Percentiles rank a stretch among this genome's conserved stretches.
phyloP scores from a whole-genome alignment of 805 yeast genomes.

The Schwanniomyces vanrijiae region DNA sequence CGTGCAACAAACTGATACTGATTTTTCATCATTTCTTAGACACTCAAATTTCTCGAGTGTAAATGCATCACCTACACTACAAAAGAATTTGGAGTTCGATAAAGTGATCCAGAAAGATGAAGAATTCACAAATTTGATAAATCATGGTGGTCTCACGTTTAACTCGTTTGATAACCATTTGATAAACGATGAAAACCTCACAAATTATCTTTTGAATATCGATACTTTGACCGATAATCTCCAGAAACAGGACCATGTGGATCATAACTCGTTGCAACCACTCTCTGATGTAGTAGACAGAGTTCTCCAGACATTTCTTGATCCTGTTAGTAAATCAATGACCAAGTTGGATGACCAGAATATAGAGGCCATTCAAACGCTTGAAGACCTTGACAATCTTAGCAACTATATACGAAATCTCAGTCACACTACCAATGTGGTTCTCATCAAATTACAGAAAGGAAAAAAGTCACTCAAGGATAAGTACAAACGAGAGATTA shows the following conservation, averaged over 20 bases:
- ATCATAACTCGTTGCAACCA: constrained; percentile 4
- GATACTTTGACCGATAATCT: constrained; percentile 21
- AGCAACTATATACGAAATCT: constrained; percentile 16
- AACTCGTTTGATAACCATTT: constrained; percentile 8
- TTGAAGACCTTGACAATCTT: constrained; percentile 16
- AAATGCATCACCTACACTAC: neutral
- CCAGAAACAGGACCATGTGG: constrained; percentile 3
- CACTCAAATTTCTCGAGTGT: neutral
- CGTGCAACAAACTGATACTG: neutral
- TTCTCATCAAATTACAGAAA: constrained; percentile 17
- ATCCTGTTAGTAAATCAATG: neutral
- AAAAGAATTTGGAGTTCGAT: neutral
- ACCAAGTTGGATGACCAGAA: neutral
- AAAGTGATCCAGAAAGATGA: neutral
- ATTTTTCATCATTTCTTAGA: neutral
- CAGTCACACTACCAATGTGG: constrained; percentile 14
- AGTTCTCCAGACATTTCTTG: constrained; percentile 1
- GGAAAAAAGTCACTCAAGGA: constrained; percentile 16
- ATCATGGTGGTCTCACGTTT: constrained; percentile 21
- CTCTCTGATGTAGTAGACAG: constrained; percentile 2
- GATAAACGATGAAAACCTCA: constrained; percentile 24
- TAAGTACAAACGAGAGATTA: constrained; percentile 25
- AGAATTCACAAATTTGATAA: constrained; percentile 8
- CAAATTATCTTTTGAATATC: constrained; percentile 26
- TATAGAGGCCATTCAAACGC: neutral